Conservation (phyloP, 2,329 filamentous ascomycete genomes). For the Catunica adiposa region DNA sequence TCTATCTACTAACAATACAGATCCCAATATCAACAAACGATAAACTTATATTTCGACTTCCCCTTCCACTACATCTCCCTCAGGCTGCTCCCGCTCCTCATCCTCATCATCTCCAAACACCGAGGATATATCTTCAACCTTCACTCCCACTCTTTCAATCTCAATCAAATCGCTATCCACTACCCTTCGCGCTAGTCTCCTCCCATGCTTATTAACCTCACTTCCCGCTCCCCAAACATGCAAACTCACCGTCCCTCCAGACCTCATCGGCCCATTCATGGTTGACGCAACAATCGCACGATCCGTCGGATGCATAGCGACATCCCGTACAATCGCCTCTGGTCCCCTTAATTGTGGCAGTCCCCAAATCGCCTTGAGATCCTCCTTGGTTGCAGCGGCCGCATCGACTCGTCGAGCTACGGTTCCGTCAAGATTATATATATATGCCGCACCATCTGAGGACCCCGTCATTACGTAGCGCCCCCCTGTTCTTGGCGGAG, state of each 20-base stretch:
- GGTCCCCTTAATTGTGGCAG: conserved; percentile 26
- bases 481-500: conserved; percentile 70
- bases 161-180: not conserved
- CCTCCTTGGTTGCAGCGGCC: conserved; percentile 41
- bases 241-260: not conserved
- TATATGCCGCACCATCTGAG: conserved; percentile 72
- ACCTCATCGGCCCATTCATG: not conserved
- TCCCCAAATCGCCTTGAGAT: conserved; percentile 28
- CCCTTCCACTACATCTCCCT: too few relatives aligned
- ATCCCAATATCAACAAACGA: too few relatives aligned
- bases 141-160: not conserved
- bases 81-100: too few relatives aligned
- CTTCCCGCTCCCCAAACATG: conserved; percentile 41
- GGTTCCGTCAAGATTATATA: conserved; percentile 89
- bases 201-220: conserved; percentile 44
- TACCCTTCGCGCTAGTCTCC: conserved; percentile 16
- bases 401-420: conserved; percentile 66
- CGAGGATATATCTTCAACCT: not conserved
- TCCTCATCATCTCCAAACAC: too few relatives aligned
- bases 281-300: conserved; percentile 54
- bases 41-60: too few relatives aligned
- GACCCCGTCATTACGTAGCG: conserved; percentile 89
- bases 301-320: conserved; percentile 76
- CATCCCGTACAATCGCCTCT: conserved; percentile 71
- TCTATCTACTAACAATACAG: too few relatives aligned